These are phyloP conservation scores for Tulasnella sp. DNA, from an alignment of 768 basidiomycete genomes.

Conservation along the genomic window DNA sequence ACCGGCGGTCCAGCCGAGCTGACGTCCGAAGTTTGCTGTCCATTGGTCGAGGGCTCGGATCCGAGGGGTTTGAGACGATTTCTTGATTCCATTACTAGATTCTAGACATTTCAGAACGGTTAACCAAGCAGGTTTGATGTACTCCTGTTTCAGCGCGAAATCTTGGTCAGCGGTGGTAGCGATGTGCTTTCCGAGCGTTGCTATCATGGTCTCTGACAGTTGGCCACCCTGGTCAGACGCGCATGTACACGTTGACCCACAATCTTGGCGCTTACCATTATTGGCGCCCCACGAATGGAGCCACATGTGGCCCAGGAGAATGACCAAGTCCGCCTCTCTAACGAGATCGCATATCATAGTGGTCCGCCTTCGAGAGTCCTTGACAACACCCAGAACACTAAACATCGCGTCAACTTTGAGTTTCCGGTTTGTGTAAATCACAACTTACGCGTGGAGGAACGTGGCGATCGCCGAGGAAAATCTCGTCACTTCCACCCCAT, in stretches of 20 bases:
- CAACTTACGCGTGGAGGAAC: not conserved
- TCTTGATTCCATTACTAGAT: not conserved
- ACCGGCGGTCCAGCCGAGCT: not conserved
- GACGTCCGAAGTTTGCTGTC: not conserved
- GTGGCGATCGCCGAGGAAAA: not conserved
- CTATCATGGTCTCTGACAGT: not conserved
- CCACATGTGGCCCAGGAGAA: not conserved
- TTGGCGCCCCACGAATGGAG: not conserved
- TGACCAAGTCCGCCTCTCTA: not conserved
- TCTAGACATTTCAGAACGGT: not conserved
- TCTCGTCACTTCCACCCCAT: not conserved
- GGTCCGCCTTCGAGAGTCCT: not conserved
- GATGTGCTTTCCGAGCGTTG: not conserved
- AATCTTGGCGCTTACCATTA: not conserved
- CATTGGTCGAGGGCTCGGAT: not conserved
- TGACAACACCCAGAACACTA: not conserved
- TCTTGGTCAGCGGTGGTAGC: not conserved
- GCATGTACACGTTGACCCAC: not conserved
- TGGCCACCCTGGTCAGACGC: not conserved
- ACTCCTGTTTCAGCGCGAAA: not conserved
- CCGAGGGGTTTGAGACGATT: not conserved
- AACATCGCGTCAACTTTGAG: not conserved
- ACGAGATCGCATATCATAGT: not conserved
- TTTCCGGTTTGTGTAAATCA: not conserved
- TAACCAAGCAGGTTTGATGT: not conserved